Conservation (phyloP, 208 protist species). For the Phytomonas francai region DNA sequence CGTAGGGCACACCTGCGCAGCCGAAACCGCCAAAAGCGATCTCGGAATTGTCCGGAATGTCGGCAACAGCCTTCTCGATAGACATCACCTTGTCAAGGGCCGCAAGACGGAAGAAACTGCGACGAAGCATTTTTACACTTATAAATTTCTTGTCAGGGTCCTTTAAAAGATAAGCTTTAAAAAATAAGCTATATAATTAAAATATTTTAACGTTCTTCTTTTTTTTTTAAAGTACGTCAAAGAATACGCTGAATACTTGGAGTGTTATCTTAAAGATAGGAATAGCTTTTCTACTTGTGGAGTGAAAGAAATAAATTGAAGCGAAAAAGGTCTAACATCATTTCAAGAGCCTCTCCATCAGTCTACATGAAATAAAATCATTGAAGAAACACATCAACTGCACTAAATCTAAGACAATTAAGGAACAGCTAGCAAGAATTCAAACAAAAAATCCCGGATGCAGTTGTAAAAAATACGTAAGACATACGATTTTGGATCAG, state of each 20-base stretch:
- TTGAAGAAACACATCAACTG: not conserved
- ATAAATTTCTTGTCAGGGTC: not conserved
- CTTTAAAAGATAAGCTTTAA: constrained; percentile 6
- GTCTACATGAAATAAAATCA: not conserved
- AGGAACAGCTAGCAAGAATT: not conserved
- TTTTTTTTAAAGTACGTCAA: constrained; percentile 9
- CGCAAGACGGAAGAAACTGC: constrained; percentile 27
- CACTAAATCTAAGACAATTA: not conserved
- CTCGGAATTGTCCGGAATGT: constrained; percentile 51
- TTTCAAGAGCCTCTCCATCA: not conserved
- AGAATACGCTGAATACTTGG: constrained; percentile 3
- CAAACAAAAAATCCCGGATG: not conserved
- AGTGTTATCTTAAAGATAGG: not conserved
- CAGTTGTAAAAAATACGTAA: not conserved
- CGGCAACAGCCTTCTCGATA: constrained; percentile 61
- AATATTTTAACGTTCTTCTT: not conserved
- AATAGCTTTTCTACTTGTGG: not conserved
- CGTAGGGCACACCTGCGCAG: constrained; percentile 92
- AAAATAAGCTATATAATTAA: not conserved
- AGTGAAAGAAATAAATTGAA: not conserved
- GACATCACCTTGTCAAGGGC: constrained; percentile 72
- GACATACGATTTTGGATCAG: not conserved
- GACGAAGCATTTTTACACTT: constrained; percentile 42
- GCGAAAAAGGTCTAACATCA: not conserved
- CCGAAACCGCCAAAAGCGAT: constrained; percentile 95